These are phyloP conservation scores for Ochromonas danica DNA, from an alignment of 108 stramenopile genomes.

Conservation along the genomic window DNA sequence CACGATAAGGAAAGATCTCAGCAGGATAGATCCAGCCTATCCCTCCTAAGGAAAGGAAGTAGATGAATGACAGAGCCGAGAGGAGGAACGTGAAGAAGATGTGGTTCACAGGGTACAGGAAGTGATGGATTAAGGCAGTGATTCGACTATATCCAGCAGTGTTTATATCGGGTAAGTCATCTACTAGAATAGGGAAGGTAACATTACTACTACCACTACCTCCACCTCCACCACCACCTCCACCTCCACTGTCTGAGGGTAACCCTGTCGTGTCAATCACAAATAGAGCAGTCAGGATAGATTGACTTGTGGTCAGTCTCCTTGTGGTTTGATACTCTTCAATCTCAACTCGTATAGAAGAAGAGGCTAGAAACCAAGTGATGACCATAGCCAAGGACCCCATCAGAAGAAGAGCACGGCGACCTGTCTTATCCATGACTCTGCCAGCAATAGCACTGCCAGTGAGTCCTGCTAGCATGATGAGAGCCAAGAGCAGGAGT, in stretches of 20 bases:
- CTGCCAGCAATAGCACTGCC: constrained; percentile 47
- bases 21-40: constrained; percentile 54
- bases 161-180: constrained; percentile 42
- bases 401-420: background rate
- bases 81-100: too few relatives aligned
- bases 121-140: background rate
- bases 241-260: constrained; percentile 19
- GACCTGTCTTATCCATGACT: constrained; percentile 32
- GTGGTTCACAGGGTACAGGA: background rate
- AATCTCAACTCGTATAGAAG: too few relatives aligned
- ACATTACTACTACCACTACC: too few relatives aligned
- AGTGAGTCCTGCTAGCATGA: constrained; percentile 40
- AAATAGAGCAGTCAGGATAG: constrained; percentile 33
- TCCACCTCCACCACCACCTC: constrained; percentile 35
- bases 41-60: too few relatives aligned
- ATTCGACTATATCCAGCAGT: constrained; percentile 50
- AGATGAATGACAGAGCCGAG: too few relatives aligned
- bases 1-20: constrained; percentile 55
- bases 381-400: constrained; percentile 39
- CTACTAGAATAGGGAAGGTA: too few relatives aligned
- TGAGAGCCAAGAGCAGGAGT: constrained; percentile 37
- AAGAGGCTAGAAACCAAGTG: too few relatives aligned
- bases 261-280: constrained; percentile 39
- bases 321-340: constrained; percentile 42
- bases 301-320: constrained; percentile 39